Base-by-base conservation (phyloP, 2,329 filamentous ascomycete species). In the Fusarium stilboides region DNA sequence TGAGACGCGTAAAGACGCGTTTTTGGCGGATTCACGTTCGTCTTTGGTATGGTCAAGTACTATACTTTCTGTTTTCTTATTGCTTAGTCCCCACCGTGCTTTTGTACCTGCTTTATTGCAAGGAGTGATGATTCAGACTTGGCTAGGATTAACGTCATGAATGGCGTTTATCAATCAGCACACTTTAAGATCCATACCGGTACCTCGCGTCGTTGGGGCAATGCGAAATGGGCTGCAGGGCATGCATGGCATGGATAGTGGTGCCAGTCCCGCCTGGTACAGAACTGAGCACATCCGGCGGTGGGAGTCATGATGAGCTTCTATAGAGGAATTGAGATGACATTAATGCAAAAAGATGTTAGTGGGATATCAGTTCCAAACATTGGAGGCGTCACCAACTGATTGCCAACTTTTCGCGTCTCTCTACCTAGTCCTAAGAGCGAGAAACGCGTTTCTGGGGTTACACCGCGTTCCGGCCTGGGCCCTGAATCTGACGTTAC, bases 121-220 rank as follows among this genome's bases (percentile, higher is more conserved):
- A 47, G 63, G 65, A 49, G 59, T 57, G 64, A 70, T 71, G 61
- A 63, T 69, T 73, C 70, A 73, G 69, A 57, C 59, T 74, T 70
- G 68, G 69, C 70, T 68, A 73, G 62, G 53, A 33, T 42, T 49
- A 57, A 65, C 61, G 65, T 69, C 70, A 69, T 74, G 66, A 46
- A 40, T 46, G 49, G 57, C 49, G 57, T 73, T 74, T 75, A 76
- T 78, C 76, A 77, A 77, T 77, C 75, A 78, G 75, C 74, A 77
- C 74, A 70, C 58, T 69, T 67, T 63, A 14, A 24, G 19, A 22
- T 31, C 39, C 63, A 59, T 68, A n/a, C 46, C 57, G 15, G 15
- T 50, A 34, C 9, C 47, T 64, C 66, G 63, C 47, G 64, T 71
- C 60, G 62, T 68, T 73, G 58, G 70, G 64, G 52, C 67, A 71